Percentiles rank a stretch among this genome's conserved stretches.
Conservation (phyloP, 768 basidiomycete genomes). For the Trametes coccinea region DNA sequence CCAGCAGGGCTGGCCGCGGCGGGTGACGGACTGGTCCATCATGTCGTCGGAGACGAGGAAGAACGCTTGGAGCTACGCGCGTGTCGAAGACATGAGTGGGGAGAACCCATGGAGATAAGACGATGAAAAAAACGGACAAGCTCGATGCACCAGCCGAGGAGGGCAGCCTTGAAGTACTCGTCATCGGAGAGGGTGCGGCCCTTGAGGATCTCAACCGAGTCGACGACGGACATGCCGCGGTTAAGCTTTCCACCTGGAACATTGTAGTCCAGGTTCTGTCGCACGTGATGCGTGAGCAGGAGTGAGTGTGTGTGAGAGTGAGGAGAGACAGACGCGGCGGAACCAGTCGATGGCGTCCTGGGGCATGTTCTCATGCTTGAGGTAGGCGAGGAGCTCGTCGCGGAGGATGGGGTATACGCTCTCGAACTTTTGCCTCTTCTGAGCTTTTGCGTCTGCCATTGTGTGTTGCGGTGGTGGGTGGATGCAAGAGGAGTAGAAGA, state of each 20-base stretch:
- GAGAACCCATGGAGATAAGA: no score
- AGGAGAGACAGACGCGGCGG: slow-evolving; percentile 54
- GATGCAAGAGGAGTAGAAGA: background rate
- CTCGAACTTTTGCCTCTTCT: slow-evolving; percentile 60
- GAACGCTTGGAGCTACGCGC: slow-evolving; percentile 87
- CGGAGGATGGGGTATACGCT: slow-evolving; percentile 69
- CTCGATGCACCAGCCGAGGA: slow-evolving; percentile 96
- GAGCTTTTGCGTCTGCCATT: slow-evolving; percentile 26
- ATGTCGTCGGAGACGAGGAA: slow-evolving; percentile 98
- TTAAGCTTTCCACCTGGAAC: slow-evolving; percentile 97
- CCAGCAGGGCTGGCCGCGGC: slow-evolving; percentile 95
- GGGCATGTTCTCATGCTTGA: slow-evolving; percentile 76
- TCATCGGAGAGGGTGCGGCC: slow-evolving; percentile 69
- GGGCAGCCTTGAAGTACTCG: slow-evolving; percentile 85
- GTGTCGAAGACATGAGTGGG: background rate
- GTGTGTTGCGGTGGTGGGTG: background rate
- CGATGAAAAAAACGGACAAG: slow-evolving; percentile 58
- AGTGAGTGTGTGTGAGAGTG: background rate
- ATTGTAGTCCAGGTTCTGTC: slow-evolving; percentile 86
- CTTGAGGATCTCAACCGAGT: slow-evolving; percentile 86
- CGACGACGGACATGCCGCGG: slow-evolving; percentile 93
- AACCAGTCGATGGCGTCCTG: slow-evolving; percentile 85
- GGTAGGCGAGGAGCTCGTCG: slow-evolving; percentile 73
- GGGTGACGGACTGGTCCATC: slow-evolving; percentile 94
- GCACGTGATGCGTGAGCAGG: background rate